Conservation (phyloP, 2,329 filamentous ascomycete genomes). For the Coniella vitis region DNA sequence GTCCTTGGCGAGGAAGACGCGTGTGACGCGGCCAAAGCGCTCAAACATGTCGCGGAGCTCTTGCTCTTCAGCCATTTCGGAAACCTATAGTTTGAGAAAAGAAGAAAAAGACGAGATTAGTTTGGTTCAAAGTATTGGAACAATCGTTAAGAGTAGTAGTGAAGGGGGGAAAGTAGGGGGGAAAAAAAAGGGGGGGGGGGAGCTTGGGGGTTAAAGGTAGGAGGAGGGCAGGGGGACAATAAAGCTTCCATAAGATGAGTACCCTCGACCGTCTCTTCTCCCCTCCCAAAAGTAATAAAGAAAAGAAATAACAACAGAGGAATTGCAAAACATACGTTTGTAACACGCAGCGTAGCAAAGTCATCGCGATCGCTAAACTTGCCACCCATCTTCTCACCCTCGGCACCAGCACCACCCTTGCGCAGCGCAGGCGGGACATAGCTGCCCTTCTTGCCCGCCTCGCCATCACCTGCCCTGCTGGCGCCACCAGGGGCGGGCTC, state of each 20-base stretch:
- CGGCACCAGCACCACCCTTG: constrained; percentile 52
- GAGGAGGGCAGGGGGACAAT: too few relatives aligned
- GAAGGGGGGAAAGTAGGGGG: neutral
- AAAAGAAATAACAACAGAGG: neutral
- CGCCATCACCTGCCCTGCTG: constrained; percentile 45
- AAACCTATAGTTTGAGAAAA: constrained; percentile 57
- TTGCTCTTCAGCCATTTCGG: constrained; percentile 92
- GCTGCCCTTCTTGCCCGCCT: constrained; percentile 66
- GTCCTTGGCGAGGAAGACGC: constrained; percentile 97
- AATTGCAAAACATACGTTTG: constrained; percentile 73
- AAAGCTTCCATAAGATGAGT: too few relatives aligned
- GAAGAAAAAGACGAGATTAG: constrained; percentile 6
- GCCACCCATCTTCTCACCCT: constrained; percentile 79
- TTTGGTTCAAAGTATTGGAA: too few relatives aligned
- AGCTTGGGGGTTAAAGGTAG: too few relatives aligned
- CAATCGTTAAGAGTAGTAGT: neutral
- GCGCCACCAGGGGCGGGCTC: constrained; percentile 37
- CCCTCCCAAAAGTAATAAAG: constrained; percentile 7
- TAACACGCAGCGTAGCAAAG: constrained; percentile 90
- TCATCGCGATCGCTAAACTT: constrained; percentile 94
- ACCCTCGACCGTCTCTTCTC: too few relatives aligned
- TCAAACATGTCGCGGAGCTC: constrained; percentile 98
- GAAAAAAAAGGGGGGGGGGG: too few relatives aligned
- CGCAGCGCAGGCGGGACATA: constrained; percentile 94
- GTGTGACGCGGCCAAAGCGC: constrained; percentile 90